Evolutionary conservation across 345 rosid genomes (phyloP), one percentile per base, ranked within the genome.

Genomic region (Hibiscus trionum): DNA sequence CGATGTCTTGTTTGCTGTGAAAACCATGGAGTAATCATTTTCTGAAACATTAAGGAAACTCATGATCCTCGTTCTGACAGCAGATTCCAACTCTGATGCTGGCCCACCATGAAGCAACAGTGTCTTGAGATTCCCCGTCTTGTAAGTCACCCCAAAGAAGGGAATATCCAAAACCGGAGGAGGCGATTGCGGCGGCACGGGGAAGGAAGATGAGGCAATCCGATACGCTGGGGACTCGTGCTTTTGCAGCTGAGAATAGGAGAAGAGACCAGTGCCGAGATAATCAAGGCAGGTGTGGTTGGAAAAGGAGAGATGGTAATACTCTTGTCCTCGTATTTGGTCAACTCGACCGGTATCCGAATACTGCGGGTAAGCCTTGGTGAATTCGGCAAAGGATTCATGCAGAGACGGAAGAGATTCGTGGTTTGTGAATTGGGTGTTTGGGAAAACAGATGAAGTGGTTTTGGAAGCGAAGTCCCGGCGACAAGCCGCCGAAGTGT

Each of bases 221-320:
- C 80, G 87, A 71, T 76, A 74, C 19, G 69, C 71, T 42, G 86
- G 70, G 39, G 77, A 75, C 26, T 84, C 90, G 10, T 73, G 86
- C 58, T 78, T 80, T 33, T 82, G 88, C 26, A 86, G 72, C 78
- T 94, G 98, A 31, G 93, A 76, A 80, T 85, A 82, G 56, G 96
- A 91, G 82, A 88, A 91, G 19, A 94, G 87, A 66, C 98, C 97
- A 14, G 86, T 85, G 37, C 98, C 98, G 0, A 91, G 87, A 79
- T 94, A 94, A 80, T 94, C 98, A 73, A 94, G 94, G 77, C 97
- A 94, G 64, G 93, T 86, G 81, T 82, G 81, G 73, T 85, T 84
- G 65, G 89, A 77, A 26, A 72, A 66, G 2, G 87, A 84, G 67
- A 94, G 91, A 82, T 94, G 93, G 35, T 75, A 77, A 72, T 91